These are phyloP conservation scores for Candida ascalaphidarum DNA, from an alignment of 805 yeast genomes.

Conservation along the genomic window DNA sequence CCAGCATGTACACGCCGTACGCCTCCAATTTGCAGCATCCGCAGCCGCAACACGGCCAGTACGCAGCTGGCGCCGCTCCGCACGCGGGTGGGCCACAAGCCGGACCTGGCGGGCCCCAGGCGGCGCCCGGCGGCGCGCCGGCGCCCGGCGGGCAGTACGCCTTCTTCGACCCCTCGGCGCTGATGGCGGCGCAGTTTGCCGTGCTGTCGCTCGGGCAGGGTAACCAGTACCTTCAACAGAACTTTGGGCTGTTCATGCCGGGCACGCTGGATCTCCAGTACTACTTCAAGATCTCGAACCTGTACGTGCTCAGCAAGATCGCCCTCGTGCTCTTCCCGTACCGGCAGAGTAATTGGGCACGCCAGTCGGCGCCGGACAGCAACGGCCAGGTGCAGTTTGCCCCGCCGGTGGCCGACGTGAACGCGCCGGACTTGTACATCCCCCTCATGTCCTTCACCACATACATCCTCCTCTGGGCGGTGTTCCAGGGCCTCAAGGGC, in stretches of 20 bases:
- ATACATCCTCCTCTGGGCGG: conserved; percentile 75
- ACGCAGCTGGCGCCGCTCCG: background rate
- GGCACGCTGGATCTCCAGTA: conserved; percentile 56
- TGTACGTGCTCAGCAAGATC: conserved; percentile 72
- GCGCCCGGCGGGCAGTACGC: conserved; percentile 30
- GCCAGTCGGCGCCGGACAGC: conserved; percentile 28
- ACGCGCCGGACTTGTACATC: conserved; percentile 94
- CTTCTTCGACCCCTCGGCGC: conserved; percentile 71
- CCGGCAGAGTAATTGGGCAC: conserved; percentile 74
- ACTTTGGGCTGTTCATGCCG: conserved; percentile 45
- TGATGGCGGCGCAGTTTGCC: conserved; percentile 83
- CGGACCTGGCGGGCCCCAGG: conserved; percentile 12
- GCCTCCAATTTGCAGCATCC: conserved; percentile 17
- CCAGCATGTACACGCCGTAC: conserved; percentile 35
- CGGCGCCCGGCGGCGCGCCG: conserved; percentile 4
- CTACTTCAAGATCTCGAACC: conserved; percentile 87
- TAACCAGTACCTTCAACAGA: conserved; percentile 70
- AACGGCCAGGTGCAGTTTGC: conserved; percentile 39
- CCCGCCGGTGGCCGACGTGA: conserved; percentile 77
- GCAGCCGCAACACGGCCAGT: conserved; percentile 9
- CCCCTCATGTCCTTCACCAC: conserved; percentile 92
- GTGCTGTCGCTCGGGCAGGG: conserved; percentile 77
- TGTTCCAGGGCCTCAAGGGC: conserved; percentile 78
- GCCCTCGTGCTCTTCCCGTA: conserved; percentile 77
- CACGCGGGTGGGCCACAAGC: conserved; percentile 6